Percentiles rank a stretch among this genome's conserved stretches.
phyloP scores from a whole-genome alignment of 75 land plant genomes.

The Isoetes taiwanensis region DNA sequence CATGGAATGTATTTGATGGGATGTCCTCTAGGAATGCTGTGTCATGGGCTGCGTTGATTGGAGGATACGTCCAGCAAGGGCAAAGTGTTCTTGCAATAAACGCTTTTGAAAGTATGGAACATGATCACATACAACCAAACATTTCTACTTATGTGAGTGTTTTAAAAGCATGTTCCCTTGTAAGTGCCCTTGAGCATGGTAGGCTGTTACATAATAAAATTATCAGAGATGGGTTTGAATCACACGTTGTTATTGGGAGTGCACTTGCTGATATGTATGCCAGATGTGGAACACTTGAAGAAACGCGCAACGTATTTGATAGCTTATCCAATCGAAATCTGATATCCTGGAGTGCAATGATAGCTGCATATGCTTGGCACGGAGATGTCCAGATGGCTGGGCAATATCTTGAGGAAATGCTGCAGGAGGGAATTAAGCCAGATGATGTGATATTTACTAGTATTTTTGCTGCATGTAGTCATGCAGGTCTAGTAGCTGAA shows the following conservation, averaged over 20 bases:
- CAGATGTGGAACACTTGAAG: constrained; percentile 28
- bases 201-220: constrained; percentile 29
- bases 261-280: constrained; percentile 49
- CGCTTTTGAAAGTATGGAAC: constrained; percentile 29
- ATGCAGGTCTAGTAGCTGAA: too few species aligned
- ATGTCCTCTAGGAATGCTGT: constrained; percentile 27
- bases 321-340: constrained; percentile 32
- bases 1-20: constrained; percentile 22
- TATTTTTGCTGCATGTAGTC: too few species aligned
- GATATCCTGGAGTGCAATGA: constrained; percentile 51
- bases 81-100: constrained; percentile 24
- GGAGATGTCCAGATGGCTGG: not conserved
- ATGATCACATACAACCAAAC: constrained; percentile 27
- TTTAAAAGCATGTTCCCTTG: constrained; percentile 44
- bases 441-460: too few species aligned
- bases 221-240: constrained; percentile 21
- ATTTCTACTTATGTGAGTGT: constrained; percentile 42
- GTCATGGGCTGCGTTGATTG: constrained; percentile 53
- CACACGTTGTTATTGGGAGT: constrained; percentile 24
- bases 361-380: constrained; percentile 20
- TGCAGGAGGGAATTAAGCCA: not conserved
- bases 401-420: not conserved
- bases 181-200: constrained; percentile 36
- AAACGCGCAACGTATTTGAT: constrained; percentile 23
- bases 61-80: constrained; percentile 33